A percentile compares a stretch with the other conserved stretches of the same genome.
Conservation (phyloP, 331 rosid genomes). For the Rosa hybrid region DNA sequence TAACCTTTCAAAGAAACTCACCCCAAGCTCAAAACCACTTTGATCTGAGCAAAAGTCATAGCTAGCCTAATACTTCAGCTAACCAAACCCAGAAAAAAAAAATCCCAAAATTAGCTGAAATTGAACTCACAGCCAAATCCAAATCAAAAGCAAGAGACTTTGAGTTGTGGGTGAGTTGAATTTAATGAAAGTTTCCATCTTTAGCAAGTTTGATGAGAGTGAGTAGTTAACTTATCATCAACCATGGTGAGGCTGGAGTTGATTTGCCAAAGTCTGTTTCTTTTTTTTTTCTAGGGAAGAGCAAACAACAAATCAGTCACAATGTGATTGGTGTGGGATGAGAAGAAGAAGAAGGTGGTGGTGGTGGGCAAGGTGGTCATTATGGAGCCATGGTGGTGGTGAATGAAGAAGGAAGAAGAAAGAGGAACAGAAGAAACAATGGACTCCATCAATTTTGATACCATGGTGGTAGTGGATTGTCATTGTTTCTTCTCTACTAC, state of each 20-base stretch:
- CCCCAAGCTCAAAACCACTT: not conserved
- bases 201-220: not conserved
- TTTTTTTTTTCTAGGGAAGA: no score
- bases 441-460: no score
- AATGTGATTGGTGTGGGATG: slow-evolving; percentile 20
- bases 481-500: no score
- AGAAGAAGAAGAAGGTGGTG: slow-evolving; percentile 2
- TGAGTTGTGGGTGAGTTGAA: not conserved
- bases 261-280: not conserved
- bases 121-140: not conserved
- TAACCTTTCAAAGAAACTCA: not conserved
- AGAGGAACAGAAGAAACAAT: not conserved
- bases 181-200: not conserved
- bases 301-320: not conserved
- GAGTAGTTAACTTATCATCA: slow-evolving; percentile 72
- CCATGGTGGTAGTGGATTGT: no score
- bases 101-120: not conserved
- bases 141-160: not conserved
- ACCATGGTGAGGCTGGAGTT: slow-evolving; percentile 50
- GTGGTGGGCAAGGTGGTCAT: not conserved
- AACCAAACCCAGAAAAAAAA: not conserved
- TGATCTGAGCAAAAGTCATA: not conserved
- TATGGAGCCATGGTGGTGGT: slow-evolving; percentile 16
- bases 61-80: not conserved
- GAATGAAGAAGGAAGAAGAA: not conserved